Evolutionary conservation across 768 basidiomycete species (phyloP).

Genomic region (Gloeopeniophorella convolvens): DNA sequence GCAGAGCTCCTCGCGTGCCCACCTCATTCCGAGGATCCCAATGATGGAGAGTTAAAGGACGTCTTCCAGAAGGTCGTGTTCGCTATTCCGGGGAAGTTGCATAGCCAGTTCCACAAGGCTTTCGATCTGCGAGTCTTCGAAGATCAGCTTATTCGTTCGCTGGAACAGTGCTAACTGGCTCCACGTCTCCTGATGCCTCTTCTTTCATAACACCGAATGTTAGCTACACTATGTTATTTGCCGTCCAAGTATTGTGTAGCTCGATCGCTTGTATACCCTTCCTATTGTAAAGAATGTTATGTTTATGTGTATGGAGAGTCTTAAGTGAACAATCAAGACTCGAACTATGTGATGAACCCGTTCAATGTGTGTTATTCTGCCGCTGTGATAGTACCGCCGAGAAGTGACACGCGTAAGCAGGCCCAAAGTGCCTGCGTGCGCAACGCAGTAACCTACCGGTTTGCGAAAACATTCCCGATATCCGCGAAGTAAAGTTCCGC

Average conservation of each 20-base stretch:
- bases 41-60: constrained; percentile 6
- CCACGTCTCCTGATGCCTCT: background rate
- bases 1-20: constrained; percentile 18
- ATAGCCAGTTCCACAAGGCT: constrained; percentile 4
- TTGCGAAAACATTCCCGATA: too few relatives aligned
- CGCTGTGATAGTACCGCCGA: too few relatives aligned
- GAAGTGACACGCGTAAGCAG: too few relatives aligned
- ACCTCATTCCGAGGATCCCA: background rate
- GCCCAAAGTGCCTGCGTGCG: too few relatives aligned
- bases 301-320: too few relatives aligned
- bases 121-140: constrained; percentile 19
- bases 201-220: background rate
- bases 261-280: background rate
- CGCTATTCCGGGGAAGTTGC: constrained; percentile 10
- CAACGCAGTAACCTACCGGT: too few relatives aligned
- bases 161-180: constrained; percentile 3
- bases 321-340: too few relatives aligned
- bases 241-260: too few relatives aligned
- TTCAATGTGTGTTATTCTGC: too few relatives aligned
- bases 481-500: too few relatives aligned
- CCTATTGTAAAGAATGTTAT: too few relatives aligned
- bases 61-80: constrained; percentile 19
- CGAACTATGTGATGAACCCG: too few relatives aligned
- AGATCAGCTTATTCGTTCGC: constrained; percentile 9
- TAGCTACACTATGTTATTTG: background rate